phyloP scores from a whole-genome alignment of 1,284 basidiomycete species.

The Trametes pubescens region DNA sequence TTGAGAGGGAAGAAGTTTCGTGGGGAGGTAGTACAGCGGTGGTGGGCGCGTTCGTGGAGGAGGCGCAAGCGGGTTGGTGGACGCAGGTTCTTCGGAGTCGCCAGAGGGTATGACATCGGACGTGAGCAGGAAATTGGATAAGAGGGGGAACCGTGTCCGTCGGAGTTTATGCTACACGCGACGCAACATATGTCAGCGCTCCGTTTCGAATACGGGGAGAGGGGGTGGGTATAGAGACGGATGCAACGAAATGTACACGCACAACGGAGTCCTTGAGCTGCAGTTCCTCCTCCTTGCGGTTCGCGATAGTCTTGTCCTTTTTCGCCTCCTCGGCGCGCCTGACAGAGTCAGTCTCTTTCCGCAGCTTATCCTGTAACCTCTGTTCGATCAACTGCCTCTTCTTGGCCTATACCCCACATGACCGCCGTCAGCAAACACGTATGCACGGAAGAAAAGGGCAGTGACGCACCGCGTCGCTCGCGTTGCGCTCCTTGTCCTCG shows the following conservation, averaged over 20 bases:
- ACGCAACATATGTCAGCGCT: background rate
- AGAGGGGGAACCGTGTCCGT: constrained; percentile 68
- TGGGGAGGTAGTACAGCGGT: constrained; percentile 79
- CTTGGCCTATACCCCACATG: constrained; percentile 63
- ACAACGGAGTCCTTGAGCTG: constrained; percentile 82
- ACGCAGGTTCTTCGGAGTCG: constrained; percentile 32
- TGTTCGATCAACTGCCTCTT: constrained; percentile 82
- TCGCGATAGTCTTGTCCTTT: constrained; percentile 77
- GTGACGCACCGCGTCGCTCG: constrained; percentile 75
- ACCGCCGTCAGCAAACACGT: background rate
- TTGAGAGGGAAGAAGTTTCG: constrained; percentile 71
- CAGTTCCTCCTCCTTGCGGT: constrained; percentile 80
- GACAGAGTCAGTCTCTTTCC: constrained; percentile 83
- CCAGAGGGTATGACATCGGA: constrained; percentile 68
- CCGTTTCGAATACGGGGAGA: background rate
- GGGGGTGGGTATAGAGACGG: background rate
- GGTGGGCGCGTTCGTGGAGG: constrained; percentile 73
- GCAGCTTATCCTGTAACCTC: constrained; percentile 80
- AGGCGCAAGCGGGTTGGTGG: constrained; percentile 55
- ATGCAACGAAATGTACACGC: constrained; percentile 41
- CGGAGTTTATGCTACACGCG: constrained; percentile 70
- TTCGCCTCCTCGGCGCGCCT: constrained; percentile 83
- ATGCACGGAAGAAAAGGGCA: background rate
- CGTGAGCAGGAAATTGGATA: constrained; percentile 79
- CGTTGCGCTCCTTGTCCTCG: constrained; percentile 80